Evolutionary conservation across 179 eudicot genomes (phyloP).

Genomic region (Nepenthes alata): DNA sequence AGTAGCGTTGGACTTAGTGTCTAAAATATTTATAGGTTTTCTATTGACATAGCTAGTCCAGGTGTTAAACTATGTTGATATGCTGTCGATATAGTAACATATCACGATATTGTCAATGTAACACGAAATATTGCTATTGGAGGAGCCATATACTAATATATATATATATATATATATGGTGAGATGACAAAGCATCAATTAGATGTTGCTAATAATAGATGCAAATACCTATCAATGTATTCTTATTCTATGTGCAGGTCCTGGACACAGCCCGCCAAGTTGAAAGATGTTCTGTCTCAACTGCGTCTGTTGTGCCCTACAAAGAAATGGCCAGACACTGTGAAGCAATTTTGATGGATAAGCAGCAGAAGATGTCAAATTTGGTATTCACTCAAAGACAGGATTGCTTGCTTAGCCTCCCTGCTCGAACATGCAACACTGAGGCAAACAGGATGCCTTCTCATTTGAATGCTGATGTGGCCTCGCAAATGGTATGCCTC

Average conservation of each 20-base stretch:
- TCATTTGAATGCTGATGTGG: neutral
- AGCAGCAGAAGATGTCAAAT: slow-evolving; percentile 71
- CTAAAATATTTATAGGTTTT: no score
- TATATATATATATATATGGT: no score
- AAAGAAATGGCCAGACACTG: slow-evolving; percentile 87
- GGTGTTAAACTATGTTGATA: no score
- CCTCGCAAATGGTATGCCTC: neutral
- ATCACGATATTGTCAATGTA: no score
- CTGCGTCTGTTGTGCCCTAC: slow-evolving; percentile 62
- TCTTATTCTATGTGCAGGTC: slow-evolving; percentile 31
- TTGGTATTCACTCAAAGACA: slow-evolving; percentile 41
- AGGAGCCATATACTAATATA: no score
- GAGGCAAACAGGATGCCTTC: slow-evolving; percentile 18
- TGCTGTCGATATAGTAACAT: no score
- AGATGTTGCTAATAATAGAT: no score
- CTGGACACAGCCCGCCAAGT: slow-evolving; percentile 78
- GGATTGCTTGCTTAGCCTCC: slow-evolving; percentile 19
- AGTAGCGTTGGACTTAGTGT: no score
- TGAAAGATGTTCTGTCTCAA: slow-evolving; percentile 67
- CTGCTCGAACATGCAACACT: slow-evolving; percentile 13
- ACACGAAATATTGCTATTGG: no score
- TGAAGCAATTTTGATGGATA: slow-evolving; percentile 75
- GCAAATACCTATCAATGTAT: no score
- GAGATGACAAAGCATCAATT: no score
- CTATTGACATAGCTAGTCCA: no score